Conservation (phyloP, 2,329 filamentous ascomycete genomes). For the Botrytis fabae region DNA sequence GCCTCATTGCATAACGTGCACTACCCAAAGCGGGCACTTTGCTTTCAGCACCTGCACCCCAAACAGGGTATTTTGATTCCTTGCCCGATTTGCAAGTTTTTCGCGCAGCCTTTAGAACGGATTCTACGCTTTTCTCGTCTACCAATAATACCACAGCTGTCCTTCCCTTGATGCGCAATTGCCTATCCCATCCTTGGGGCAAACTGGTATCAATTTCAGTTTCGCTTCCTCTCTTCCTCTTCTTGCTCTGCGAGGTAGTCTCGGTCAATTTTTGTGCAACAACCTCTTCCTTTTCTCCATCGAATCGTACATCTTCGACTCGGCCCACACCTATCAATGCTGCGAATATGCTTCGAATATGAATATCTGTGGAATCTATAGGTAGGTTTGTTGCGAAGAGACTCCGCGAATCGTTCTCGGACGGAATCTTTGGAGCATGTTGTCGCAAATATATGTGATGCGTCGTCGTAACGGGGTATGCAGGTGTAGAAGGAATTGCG, state of each 20-base stretch:
- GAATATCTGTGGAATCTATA: constrained; percentile 74
- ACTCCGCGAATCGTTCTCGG: constrained; percentile 71
- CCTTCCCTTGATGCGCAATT: constrained; percentile 70
- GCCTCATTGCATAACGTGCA: constrained; percentile 63
- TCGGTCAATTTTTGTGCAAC: constrained; percentile 30
- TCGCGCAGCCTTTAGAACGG: constrained; percentile 72
- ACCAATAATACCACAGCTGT: constrained; percentile 82
- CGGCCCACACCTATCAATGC: constrained; percentile 73
- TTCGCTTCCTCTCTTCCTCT: constrained; percentile 52
- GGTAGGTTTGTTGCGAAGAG: constrained; percentile 92
- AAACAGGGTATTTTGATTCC: constrained; percentile 60
- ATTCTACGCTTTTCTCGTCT: constrained; percentile 75
- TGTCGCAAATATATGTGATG: constrained; percentile 88
- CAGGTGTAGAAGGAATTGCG: constrained; percentile 47
- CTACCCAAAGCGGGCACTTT: constrained; percentile 51
- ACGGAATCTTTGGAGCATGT: constrained; percentile 77
- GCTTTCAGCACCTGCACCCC: constrained; percentile 64
- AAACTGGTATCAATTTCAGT: constrained; percentile 64
- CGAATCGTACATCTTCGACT: constrained; percentile 77
- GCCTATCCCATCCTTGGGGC: constrained; percentile 71
- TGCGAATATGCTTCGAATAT: constrained; percentile 74
- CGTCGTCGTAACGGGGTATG: constrained; percentile 60
- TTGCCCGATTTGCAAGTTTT: constrained; percentile 59
- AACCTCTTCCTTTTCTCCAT: constrained; percentile 53
- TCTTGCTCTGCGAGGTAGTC: constrained; percentile 46